Evolutionary conservation across 495 filamentous ascomycete species (phyloP).

Genomic region (Margaritispora aquatica): DNA sequence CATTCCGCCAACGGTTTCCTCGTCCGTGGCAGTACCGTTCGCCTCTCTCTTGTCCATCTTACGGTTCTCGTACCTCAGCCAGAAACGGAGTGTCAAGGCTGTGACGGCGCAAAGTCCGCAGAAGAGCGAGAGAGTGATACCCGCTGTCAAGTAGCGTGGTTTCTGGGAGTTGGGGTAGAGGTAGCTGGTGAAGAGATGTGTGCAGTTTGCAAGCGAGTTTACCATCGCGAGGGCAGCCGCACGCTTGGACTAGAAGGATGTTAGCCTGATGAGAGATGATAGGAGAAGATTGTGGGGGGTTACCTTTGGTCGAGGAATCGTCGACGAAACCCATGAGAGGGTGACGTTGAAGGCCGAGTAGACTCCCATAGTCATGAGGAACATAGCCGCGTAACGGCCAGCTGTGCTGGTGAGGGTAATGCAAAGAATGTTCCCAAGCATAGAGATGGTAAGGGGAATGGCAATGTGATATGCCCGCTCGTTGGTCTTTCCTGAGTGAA

Average conservation of each 20-base stretch:
- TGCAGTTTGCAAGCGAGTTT: no score
- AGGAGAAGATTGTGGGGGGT: neutral
- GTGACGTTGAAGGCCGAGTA: neutral
- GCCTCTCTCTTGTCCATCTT: no score
- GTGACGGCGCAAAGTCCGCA: neutral
- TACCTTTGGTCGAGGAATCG: neutral
- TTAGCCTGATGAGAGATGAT: neutral
- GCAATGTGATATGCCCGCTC: constrained; percentile 72
- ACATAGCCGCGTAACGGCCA: constrained; percentile 42
- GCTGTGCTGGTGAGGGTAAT: constrained; percentile 55
- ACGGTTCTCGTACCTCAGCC: neutral
- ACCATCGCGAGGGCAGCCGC: neutral
- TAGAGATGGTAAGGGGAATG: constrained; percentile 56
- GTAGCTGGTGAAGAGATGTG: neutral
- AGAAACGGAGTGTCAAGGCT: neutral
- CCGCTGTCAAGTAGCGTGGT: neutral
- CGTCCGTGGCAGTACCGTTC: no score
- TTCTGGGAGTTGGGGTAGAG: neutral
- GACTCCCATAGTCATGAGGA: constrained; percentile 1
- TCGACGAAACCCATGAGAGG: neutral
- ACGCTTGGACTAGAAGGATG: neutral
- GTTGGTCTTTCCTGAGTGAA: constrained; percentile 5
- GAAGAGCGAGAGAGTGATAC: neutral
- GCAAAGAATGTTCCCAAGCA: constrained; percentile 67
- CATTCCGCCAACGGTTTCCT: no score